Conservation (phyloP, 2,329 filamentous ascomycete genomes). For the Pseudocercospora crystallina region DNA sequence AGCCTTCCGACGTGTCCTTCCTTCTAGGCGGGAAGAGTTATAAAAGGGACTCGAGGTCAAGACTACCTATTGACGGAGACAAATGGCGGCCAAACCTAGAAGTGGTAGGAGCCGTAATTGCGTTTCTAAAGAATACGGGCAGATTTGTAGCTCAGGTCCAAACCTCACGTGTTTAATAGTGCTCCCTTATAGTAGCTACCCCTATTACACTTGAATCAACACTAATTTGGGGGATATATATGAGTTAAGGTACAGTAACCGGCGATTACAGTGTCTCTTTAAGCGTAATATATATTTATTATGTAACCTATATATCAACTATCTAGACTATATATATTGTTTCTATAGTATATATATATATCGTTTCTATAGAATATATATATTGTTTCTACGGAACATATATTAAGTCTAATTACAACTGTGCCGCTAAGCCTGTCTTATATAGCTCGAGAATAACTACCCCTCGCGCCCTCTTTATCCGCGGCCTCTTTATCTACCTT, state of each 20-base stretch:
- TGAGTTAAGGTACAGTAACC: neutral
- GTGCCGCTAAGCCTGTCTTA: too few relatives aligned
- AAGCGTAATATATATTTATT: too few relatives aligned
- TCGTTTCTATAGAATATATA: too few relatives aligned
- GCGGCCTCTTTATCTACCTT: too few relatives aligned
- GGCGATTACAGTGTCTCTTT: too few relatives aligned
- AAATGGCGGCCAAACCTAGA: neutral
- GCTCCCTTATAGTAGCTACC: neutral
- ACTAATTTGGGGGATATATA: neutral
- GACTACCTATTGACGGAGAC: neutral
- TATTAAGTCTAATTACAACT: too few relatives aligned
- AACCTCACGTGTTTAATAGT: neutral
- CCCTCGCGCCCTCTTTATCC: too few relatives aligned
- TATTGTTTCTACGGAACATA: too few relatives aligned
- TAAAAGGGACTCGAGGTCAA: neutral
- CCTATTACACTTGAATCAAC: neutral
- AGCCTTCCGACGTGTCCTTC: neutral
- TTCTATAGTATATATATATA: too few relatives aligned
- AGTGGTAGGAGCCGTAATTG: neutral
- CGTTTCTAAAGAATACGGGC: slow-evolving; percentile 2
- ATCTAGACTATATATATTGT: too few relatives aligned
- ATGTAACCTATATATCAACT: too few relatives aligned
- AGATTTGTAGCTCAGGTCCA: neutral
- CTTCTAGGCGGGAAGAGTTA: neutral
- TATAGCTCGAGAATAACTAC: too few relatives aligned